Evolutionary conservation across 257 asterid species (phyloP).

Genomic region (Solanum gracilifrons): DNA sequence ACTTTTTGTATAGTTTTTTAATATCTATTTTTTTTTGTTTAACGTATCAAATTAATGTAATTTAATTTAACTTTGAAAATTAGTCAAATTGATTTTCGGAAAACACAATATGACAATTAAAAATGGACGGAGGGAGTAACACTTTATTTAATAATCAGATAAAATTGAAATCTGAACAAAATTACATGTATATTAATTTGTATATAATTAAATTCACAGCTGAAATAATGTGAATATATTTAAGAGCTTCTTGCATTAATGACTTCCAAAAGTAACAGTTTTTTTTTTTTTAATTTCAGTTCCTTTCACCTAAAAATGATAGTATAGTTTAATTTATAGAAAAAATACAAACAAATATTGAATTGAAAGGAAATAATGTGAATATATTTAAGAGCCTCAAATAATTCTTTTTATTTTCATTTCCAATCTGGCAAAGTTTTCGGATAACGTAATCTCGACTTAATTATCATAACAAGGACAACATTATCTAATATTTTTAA

Average conservation of each 20-base stretch:
- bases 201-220: neutral
- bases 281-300: neutral
- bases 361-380: neutral
- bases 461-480: neutral
- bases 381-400: neutral
- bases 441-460: neutral
- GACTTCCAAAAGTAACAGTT: neutral
- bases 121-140: neutral
- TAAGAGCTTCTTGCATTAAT: neutral
- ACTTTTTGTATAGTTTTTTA: too few species aligned
- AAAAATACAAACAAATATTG: neutral
- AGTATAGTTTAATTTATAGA: neutral
- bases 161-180: neutral
- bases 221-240: neutral
- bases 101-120: too few species aligned
- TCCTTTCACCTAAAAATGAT: neutral
- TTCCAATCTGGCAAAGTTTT: neutral
- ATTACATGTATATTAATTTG: neutral
- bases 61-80: too few species aligned
- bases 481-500: neutral
- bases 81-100: too few species aligned
- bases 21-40: too few species aligned
- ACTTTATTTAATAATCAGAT: neutral
- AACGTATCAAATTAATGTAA: too few species aligned
- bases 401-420: neutral